Evolutionary conservation across 2,329 filamentous ascomycete genomes (phyloP).

Genomic region (Alternaria panax): DNA sequence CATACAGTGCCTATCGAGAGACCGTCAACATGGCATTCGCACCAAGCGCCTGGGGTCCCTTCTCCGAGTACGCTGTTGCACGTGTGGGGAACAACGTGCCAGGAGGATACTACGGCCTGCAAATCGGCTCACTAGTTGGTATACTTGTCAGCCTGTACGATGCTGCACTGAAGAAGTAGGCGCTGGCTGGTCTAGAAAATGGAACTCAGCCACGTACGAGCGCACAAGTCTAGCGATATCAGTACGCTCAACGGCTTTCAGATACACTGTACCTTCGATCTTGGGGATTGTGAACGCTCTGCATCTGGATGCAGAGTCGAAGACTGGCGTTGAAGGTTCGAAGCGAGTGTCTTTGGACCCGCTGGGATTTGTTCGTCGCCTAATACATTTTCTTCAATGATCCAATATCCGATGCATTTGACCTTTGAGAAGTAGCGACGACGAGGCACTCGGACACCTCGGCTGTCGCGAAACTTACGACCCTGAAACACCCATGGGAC

Average conservation of each 20-base stretch:
- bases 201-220: background rate
- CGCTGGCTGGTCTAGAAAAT: background rate
- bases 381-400: background rate
- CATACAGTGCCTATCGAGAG: constrained; percentile 77
- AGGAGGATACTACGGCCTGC: constrained; percentile 73
- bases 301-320: background rate
- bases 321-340: background rate
- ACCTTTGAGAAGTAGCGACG: background rate
- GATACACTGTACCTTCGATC: constrained; percentile 4
- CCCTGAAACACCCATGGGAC: background rate
- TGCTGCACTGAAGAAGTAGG: constrained; percentile 70
- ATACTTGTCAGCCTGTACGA: constrained; percentile 77
- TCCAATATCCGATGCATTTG: background rate
- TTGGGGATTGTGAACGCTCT: background rate
- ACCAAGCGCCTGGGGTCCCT: constrained; percentile 59
- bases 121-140: constrained; percentile 73
- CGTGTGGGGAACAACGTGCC: constrained; percentile 72
- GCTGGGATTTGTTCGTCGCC: background rate
- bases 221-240: background rate
- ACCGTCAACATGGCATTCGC: constrained; percentile 57
- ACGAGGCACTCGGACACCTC: background rate
- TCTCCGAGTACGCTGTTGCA: constrained; percentile 66
- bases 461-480: background rate
- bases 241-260: constrained; percentile 9
- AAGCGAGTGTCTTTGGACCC: background rate